Conservation (phyloP, 345 rosid species). For the Camelina laxa region DNA sequence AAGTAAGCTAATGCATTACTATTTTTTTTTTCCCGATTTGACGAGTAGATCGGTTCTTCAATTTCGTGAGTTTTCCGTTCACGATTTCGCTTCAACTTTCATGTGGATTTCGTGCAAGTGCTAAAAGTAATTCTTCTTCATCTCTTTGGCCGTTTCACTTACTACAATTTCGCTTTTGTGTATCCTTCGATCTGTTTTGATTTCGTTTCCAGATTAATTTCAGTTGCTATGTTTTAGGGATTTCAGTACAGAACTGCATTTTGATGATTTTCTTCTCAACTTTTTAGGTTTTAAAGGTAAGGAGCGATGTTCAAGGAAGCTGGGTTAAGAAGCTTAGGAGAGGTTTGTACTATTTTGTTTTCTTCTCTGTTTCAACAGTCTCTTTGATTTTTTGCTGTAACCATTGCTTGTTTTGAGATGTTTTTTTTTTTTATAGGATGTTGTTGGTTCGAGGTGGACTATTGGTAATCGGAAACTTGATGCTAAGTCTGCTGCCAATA, state of each 20-base stretch:
- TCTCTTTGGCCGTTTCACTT: conserved; percentile 13
- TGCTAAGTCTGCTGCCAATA: conserved; percentile 45
- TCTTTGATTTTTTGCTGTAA: conserved; percentile 6
- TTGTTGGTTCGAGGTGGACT: conserved; percentile 37
- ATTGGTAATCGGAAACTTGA: conserved; percentile 37
- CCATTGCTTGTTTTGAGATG: conserved; percentile 1
- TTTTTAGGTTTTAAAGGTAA: neutral
- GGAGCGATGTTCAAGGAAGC: conserved; percentile 42
- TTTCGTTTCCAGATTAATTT: neutral
- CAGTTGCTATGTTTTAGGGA: conserved; percentile 15
- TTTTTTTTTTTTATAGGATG: conserved; percentile 46
- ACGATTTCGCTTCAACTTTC: conserved; percentile 31
- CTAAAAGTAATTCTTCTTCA: neutral
- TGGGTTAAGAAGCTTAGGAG: conserved; percentile 40
- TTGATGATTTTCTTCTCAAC: neutral
- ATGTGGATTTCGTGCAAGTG: conserved; percentile 31
- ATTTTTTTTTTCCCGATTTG: neutral
- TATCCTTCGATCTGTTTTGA: neutral
- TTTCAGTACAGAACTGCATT: conserved; percentile 5
- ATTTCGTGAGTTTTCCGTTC: conserved; percentile 33
- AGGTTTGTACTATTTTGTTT: conserved; percentile 24
- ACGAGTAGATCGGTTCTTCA: conserved; percentile 29
- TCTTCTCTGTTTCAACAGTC: neutral
- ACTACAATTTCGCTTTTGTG: conserved; percentile 20
- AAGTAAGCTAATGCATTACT: conserved; percentile 36